phyloP scores from a whole-genome alignment of 805 yeast genomes.

The Candida parachauliodes region DNA sequence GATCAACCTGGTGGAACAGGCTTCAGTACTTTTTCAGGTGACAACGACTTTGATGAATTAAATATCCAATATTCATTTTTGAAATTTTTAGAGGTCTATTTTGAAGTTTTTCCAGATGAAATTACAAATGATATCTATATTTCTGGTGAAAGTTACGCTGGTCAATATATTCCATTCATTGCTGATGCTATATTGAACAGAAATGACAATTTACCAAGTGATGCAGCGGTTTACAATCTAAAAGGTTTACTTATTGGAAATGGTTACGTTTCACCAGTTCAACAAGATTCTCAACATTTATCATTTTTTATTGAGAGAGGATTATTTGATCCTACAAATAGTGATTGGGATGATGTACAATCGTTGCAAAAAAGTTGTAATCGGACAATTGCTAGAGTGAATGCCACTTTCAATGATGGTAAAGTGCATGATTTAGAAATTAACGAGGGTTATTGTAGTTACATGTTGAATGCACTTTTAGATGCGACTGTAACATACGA shows the following conservation, averaged over 20 bases:
- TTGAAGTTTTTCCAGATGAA: conserved; percentile 71
- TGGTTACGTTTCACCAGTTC: conserved; percentile 89
- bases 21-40: conserved; percentile 54
- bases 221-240: conserved; percentile 37
- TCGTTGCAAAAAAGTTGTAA: conserved; percentile 61
- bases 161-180: conserved; percentile 90
- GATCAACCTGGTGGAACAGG: conserved; percentile 98
- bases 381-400: conserved; percentile 36
- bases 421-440: conserved; percentile 18
- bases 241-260: conserved; percentile 82
- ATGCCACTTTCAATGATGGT: conserved; percentile 13
- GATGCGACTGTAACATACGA: conserved; percentile 24
- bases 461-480: conserved; percentile 39
- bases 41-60: conserved; percentile 47
- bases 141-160: conserved; percentile 97
- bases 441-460: conserved; percentile 43
- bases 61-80: conserved; percentile 62
- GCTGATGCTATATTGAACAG: conserved; percentile 57
- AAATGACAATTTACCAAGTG: conserved; percentile 23
- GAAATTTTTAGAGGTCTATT: conserved; percentile 63
- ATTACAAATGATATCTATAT: conserved; percentile 58
- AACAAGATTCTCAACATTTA: conserved; percentile 76
- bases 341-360: conserved; percentile 39
- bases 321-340: conserved; percentile 42
- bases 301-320: conserved; percentile 66